phyloP scores from a whole-genome alignment of 768 basidiomycete genomes.

The Mycena amicta region DNA sequence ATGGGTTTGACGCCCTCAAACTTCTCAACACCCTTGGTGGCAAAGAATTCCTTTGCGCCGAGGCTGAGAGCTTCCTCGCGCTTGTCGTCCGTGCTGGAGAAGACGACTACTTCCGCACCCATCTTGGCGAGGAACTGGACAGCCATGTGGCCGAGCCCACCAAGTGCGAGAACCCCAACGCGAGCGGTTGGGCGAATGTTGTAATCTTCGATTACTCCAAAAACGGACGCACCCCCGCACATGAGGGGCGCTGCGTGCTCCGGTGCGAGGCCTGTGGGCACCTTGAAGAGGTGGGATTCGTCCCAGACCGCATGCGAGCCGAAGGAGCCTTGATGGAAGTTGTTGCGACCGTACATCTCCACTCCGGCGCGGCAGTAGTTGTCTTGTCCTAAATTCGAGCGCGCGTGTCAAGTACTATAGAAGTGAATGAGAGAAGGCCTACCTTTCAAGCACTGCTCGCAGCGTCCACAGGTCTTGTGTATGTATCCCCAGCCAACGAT shows the following conservation, averaged over 20 bases:
- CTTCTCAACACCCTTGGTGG: constrained; percentile 25
- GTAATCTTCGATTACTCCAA: not conserved
- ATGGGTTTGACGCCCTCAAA: constrained; percentile 31
- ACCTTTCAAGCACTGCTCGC: constrained; percentile 10
- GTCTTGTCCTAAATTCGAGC: not conserved
- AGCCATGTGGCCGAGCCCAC: constrained; percentile 40
- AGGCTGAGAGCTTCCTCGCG: constrained; percentile 32
- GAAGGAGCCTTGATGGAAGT: constrained; percentile 17
- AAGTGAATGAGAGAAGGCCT: not conserved
- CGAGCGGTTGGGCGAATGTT: constrained; percentile 30
- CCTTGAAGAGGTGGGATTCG: constrained; percentile 34
- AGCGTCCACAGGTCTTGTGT: constrained; percentile 2
- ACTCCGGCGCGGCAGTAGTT: not conserved
- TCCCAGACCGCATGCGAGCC: constrained; percentile 35
- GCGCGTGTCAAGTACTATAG: not conserved
- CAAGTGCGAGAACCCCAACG: constrained; percentile 36
- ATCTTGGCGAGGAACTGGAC: constrained; percentile 42
- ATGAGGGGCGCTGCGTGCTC: constrained; percentile 37
- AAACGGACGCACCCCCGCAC: not conserved
- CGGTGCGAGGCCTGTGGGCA: constrained; percentile 32
- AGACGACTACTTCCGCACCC: constrained; percentile 41
- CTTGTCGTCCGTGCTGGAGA: constrained; percentile 36
- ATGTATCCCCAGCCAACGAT: too few relatives aligned
- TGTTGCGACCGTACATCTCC: not conserved
- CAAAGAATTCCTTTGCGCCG: constrained; percentile 38